Evolutionary conservation across 495 filamentous ascomycete genomes (phyloP).

Genomic region (Xylaria scruposa): DNA sequence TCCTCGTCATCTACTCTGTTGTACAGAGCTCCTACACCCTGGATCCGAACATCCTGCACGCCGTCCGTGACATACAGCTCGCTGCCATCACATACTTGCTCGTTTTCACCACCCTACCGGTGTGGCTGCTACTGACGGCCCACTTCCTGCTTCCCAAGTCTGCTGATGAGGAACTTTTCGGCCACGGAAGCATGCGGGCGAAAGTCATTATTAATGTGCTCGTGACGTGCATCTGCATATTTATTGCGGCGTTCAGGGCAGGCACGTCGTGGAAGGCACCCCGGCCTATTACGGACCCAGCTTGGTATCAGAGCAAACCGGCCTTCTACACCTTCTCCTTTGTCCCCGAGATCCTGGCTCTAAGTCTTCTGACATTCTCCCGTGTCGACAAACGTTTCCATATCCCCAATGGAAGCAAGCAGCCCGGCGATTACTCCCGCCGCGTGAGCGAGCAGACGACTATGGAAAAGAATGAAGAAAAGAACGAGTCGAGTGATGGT

Average conservation of each 20-base stretch:
- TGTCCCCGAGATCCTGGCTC: conserved; percentile 70
- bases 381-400: conserved; percentile 80
- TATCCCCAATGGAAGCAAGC: conserved; percentile 60
- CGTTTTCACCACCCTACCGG: conserved; percentile 74
- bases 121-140: conserved; percentile 64
- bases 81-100: conserved; percentile 71
- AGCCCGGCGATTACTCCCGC: conserved; percentile 49
- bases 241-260: conserved; percentile 72
- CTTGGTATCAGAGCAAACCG: conserved; percentile 72
- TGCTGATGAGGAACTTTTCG: conserved; percentile 69
- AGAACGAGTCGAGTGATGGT: conserved; percentile 1
- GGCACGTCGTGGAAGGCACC: conserved; percentile 61
- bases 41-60: conserved; percentile 50
- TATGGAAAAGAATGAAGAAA: conserved; percentile 20
- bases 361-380: conserved; percentile 63
- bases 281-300: conserved; percentile 61
- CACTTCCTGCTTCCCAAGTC: conserved; percentile 60
- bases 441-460: background rate
- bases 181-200: conserved; percentile 64
- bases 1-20: conserved; percentile 72
- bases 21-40: conserved; percentile 63
- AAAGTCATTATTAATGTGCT: conserved; percentile 68
- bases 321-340: conserved; percentile 86
- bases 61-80: conserved; percentile 68
- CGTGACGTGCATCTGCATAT: conserved; percentile 60